Percentiles rank a stretch among this genome's conserved stretches.
Conservation (phyloP, 441 rosid species). For the Adansonia rubrostipa region DNA sequence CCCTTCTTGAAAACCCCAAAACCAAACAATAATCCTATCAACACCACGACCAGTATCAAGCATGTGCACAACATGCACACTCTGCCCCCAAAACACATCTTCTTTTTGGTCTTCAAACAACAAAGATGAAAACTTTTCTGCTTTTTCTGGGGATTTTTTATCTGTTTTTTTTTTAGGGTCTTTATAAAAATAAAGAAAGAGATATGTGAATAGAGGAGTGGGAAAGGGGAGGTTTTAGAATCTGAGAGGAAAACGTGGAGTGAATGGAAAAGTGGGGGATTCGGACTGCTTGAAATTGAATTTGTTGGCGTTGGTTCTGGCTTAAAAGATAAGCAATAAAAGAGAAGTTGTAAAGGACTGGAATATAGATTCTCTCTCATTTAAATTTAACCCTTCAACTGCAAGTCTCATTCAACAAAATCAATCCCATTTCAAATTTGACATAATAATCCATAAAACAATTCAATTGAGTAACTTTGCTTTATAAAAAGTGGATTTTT, state of each 20-base stretch:
- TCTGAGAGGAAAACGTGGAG: constrained; percentile 29
- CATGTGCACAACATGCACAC: constrained; percentile 71
- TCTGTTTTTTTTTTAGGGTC: neutral
- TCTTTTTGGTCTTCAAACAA: neutral
- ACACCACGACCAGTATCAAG: constrained; percentile 54
- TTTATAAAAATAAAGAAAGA: neutral
- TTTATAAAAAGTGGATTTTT: neutral
- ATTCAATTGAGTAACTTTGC: neutral
- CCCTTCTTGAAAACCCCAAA: constrained; percentile 78
- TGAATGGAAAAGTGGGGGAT: neutral
- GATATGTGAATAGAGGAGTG: neutral
- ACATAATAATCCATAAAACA: neutral
- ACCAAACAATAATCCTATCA: constrained; percentile 70
- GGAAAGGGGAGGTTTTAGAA: constrained; percentile 7
- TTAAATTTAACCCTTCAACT: neutral
- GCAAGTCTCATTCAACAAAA: neutral
- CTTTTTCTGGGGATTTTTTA: neutral
- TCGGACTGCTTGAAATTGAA: neutral
- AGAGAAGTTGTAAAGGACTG: neutral
- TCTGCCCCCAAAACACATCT: constrained; percentile 69
- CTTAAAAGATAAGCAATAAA: constrained; percentile 39
- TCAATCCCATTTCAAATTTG: neutral
- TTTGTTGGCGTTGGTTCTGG: neutral
- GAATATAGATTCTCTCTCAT: neutral
- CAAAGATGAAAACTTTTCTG: neutral